Conservation (phyloP, 805 yeast genomes). For the Hanseniaspora clermontiae region DNA sequence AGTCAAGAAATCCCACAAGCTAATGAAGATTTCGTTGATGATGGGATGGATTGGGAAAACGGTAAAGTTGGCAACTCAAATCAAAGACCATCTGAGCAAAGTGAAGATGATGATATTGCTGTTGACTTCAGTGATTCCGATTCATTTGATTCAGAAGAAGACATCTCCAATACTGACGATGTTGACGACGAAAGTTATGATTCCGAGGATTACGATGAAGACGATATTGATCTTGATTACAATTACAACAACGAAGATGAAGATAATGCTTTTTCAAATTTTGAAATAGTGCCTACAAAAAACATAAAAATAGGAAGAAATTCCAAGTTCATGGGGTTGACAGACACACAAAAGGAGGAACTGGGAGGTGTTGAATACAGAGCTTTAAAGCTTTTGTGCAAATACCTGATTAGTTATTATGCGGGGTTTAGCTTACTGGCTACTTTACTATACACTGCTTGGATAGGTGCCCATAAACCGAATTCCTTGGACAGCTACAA, state of each 20-base stretch:
- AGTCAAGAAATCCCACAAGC: not conserved
- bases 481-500: not conserved
- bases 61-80: not conserved
- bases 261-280: slow-evolving; percentile 18
- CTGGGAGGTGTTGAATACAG: slow-evolving; percentile 96
- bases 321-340: slow-evolving; percentile 73
- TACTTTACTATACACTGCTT: slow-evolving; percentile 44
- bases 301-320: slow-evolving; percentile 83
- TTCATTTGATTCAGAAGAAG: slow-evolving; percentile 14
- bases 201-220: slow-evolving; percentile 16
- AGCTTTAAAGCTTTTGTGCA: slow-evolving; percentile 63
- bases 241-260: slow-evolving; percentile 1
- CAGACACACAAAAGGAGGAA: slow-evolving; percentile 79
- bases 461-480: slow-evolving; percentile 33
- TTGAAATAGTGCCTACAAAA: slow-evolving; percentile 69
- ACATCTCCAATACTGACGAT: slow-evolving; percentile 14
- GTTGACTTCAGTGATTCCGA: not conserved
- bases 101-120: not conserved
- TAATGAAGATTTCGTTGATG: not conserved
- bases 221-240: slow-evolving; percentile 12
- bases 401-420: slow-evolving; percentile 53
- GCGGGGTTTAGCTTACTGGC: slow-evolving; percentile 60
- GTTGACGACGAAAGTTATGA: slow-evolving; percentile 15
- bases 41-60: slow-evolving; percentile 13
- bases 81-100: not conserved